phyloP scores from a whole-genome alignment of 2,329 filamentous ascomycete genomes.

The Fusarium poae region DNA sequence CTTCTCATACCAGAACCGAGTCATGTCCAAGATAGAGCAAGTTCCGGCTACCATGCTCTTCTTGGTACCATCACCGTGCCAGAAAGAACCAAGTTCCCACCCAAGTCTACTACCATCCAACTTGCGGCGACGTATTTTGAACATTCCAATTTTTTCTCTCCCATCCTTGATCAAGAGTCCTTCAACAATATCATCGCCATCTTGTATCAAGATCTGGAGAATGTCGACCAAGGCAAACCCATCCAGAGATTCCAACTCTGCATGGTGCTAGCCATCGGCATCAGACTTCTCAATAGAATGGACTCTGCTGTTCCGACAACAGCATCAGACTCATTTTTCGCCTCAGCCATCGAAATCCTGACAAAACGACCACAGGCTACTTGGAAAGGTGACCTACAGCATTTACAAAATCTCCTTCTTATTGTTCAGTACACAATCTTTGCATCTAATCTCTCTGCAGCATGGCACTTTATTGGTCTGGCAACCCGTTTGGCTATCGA shows the following conservation, averaged over 20 bases:
- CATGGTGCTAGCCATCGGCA: slow-evolving; percentile 31
- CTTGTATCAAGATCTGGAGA: slow-evolving; percentile 11
- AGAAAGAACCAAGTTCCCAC: slow-evolving; percentile 16
- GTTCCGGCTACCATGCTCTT: slow-evolving; percentile 24
- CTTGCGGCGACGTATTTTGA: slow-evolving; percentile 48
- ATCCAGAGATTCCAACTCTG: slow-evolving; percentile 17
- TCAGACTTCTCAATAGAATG: slow-evolving; percentile 33
- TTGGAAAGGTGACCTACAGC: slow-evolving; percentile 28
- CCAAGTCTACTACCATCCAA: slow-evolving; percentile 9
- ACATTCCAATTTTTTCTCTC: slow-evolving; percentile 49
- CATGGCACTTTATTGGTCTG: slow-evolving; percentile 41
- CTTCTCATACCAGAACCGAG: background rate
- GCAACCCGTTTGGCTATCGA: slow-evolving; percentile 33
- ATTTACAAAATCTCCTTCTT: slow-evolving; percentile 31
- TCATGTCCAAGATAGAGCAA: background rate
- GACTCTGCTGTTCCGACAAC: slow-evolving; percentile 29
- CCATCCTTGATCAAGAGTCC: slow-evolving; percentile 36
- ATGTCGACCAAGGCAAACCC: background rate
- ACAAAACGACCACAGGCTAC: slow-evolving; percentile 7
- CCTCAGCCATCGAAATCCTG: slow-evolving; percentile 15
- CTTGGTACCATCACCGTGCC: slow-evolving; percentile 9
- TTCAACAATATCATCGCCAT: slow-evolving; percentile 15
- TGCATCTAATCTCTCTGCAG: slow-evolving; percentile 26
- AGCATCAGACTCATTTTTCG: slow-evolving; percentile 28
- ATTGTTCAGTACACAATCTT: slow-evolving; percentile 37